These are phyloP conservation scores for Colletotrichum echinochloae DNA, from an alignment of 2,329 filamentous ascomycete species.

Conservation along the genomic window DNA sequence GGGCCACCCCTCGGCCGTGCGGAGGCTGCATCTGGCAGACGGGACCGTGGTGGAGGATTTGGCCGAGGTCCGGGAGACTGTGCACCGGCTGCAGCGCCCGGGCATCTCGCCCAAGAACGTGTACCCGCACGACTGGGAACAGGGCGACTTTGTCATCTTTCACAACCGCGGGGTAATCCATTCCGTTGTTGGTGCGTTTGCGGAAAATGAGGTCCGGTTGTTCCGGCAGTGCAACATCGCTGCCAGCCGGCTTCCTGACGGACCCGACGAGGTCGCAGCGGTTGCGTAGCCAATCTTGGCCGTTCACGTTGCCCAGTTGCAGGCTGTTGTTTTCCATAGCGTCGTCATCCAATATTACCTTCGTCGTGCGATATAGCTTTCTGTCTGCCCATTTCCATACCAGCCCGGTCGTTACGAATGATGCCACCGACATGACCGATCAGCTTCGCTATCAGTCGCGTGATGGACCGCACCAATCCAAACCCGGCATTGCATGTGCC, in stretches of 20 bases:
- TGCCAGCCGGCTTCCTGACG: conserved; percentile 68
- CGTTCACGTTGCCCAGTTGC: not conserved
- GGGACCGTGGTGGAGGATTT: conserved; percentile 78
- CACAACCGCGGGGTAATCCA: conserved; percentile 83
- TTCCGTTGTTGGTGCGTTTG: conserved; percentile 80
- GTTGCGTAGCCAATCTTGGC: conserved; percentile 15
- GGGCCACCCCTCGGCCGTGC: conserved; percentile 78
- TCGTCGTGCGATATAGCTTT: not conserved
- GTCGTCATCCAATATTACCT: not conserved
- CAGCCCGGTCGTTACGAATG: too few relatives aligned
- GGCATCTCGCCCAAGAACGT: conserved; percentile 76
- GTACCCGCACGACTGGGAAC: conserved; percentile 81
- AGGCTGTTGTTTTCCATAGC: not conserved
- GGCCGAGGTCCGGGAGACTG: conserved; percentile 72
- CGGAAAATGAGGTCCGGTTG: conserved; percentile 77
- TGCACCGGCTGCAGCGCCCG: conserved; percentile 77
- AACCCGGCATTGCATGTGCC: not conserved
- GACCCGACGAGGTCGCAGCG: conserved; percentile 50
- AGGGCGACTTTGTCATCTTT: conserved; percentile 82
- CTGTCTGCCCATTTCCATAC: not conserved
- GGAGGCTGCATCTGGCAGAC: conserved; percentile 74
- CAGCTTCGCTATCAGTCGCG: not conserved
- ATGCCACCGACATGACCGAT: not conserved
- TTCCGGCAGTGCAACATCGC: conserved; percentile 86
- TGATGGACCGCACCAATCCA: not conserved